These are phyloP conservation scores for Spinacia oleracea DNA, from an alignment of 179 eudicot species.

Conservation along the genomic window DNA sequence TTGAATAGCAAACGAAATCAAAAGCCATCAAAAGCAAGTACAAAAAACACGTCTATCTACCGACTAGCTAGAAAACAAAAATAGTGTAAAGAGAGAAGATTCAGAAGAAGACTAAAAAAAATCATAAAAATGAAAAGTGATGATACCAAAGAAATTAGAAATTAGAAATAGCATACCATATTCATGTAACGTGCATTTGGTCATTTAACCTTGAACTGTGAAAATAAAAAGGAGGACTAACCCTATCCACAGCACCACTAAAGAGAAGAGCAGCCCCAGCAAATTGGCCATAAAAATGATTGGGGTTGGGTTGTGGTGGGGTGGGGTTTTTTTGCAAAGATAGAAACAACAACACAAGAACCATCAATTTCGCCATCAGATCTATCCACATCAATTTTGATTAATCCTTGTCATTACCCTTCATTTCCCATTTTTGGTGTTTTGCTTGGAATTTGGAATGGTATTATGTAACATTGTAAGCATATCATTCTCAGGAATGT, in stretches of 20 bases:
- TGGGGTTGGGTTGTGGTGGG: slow-evolving; percentile 3
- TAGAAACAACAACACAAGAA: background rate
- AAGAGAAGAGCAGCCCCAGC: slow-evolving; percentile 12
- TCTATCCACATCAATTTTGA: slow-evolving; percentile 31
- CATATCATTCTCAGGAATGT: slow-evolving; percentile 30
- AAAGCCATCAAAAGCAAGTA: too few relatives aligned
- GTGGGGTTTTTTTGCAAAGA: slow-evolving; percentile 18
- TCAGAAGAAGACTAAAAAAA: too few relatives aligned
- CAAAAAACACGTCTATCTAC: too few relatives aligned
- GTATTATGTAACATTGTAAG: too few relatives aligned
- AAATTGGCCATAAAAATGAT: slow-evolving; percentile 27
- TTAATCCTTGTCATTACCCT: slow-evolving; percentile 33
- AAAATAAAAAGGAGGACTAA: background rate
- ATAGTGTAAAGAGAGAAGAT: background rate
- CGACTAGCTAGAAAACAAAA: too few relatives aligned
- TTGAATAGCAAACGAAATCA: too few relatives aligned
- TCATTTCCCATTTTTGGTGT: slow-evolving; percentile 27
- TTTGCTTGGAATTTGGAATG: slow-evolving; percentile 28
- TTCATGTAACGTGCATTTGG: background rate
- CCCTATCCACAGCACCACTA: slow-evolving; percentile 29
- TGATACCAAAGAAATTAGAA: too few relatives aligned
- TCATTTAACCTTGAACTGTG: too few relatives aligned
- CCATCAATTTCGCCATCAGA: slow-evolving; percentile 30
- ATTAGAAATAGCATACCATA: background rate
- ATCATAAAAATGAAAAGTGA: too few relatives aligned